phyloP scores from a whole-genome alignment of 1,284 basidiomycete species.

The Bjerkandera adusta region DNA sequence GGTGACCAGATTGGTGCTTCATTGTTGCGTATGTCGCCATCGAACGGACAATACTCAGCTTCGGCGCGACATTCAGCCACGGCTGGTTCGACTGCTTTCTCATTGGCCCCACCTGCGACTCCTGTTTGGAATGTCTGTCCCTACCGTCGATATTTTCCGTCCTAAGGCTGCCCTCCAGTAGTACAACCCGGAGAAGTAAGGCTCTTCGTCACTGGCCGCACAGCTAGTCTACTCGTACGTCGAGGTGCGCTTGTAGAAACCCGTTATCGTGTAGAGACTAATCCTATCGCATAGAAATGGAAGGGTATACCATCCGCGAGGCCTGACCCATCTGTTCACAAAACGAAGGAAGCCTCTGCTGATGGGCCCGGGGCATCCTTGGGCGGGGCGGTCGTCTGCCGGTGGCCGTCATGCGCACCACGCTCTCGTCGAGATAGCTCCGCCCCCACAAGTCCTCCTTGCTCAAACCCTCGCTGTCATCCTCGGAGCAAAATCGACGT shows the following conservation, averaged over 20 bases:
- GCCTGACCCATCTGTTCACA: conserved; percentile 42
- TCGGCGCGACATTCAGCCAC: too few relatives aligned
- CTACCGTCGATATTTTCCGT: conserved; percentile 46
- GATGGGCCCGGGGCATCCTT: too few relatives aligned
- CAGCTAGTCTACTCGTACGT: conserved; percentile 55
- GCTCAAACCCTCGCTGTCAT: too few relatives aligned
- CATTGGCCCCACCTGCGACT: neutral
- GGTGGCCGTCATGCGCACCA: too few relatives aligned
- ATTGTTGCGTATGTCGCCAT: too few relatives aligned
- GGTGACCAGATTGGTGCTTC: too few relatives aligned
- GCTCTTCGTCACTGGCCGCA: conserved; percentile 59
- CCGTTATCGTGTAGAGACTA: too few relatives aligned
- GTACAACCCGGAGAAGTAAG: conserved; percentile 73
- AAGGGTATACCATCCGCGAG: conserved; percentile 86
- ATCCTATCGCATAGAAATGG: conserved; percentile 90
- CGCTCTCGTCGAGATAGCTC: conserved; percentile 91
- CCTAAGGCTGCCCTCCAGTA: conserved; percentile 63
- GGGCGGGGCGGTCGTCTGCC: too few relatives aligned
- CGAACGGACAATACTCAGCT: too few relatives aligned
- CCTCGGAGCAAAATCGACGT: too few relatives aligned
- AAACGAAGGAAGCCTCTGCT: conserved; percentile 72
- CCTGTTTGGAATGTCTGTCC: neutral
- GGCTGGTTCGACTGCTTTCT: too few relatives aligned
- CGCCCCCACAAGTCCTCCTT: conserved; percentile 97
- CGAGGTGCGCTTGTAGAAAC: too few relatives aligned